Evolutionary conservation across 495 filamentous ascomycete species (phyloP).

Genomic region (Penicillium verhagenii): DNA sequence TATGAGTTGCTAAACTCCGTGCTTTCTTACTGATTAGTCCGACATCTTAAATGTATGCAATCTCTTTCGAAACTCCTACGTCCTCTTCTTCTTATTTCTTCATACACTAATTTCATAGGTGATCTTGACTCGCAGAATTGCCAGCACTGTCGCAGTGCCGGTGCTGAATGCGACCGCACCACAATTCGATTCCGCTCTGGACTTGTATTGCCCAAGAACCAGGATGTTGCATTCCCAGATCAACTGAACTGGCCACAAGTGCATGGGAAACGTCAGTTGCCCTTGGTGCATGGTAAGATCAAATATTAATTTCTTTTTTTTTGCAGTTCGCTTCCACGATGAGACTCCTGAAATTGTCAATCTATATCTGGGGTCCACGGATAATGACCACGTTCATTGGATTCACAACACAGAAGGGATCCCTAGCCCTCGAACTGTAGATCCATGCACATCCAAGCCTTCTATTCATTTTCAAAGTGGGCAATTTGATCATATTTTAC

Average conservation of each 20-base stretch:
- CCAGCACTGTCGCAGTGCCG: conserved; percentile 19
- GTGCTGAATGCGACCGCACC: conserved; percentile 21
- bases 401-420: background rate
- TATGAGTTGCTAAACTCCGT: background rate
- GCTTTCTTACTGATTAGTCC: conserved; percentile 5
- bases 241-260: conserved; percentile 17
- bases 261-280: conserved; percentile 15
- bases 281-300: too few species aligned
- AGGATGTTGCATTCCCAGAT: conserved; percentile 17
- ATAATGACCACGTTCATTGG: background rate
- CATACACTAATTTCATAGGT: conserved; percentile 17
- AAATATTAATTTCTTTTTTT: background rate
- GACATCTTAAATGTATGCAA: conserved; percentile 28
- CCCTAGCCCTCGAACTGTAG: background rate
- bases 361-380: conserved; percentile 5
- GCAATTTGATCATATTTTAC: background rate
- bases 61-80: too few species aligned
- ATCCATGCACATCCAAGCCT: background rate
- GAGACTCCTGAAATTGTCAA: conserved; percentile 21
- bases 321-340: conserved; percentile 25
- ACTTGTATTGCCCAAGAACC: conserved; percentile 10
- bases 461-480: background rate
- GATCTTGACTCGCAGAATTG: conserved; percentile 18
- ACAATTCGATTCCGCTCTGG: conserved; percentile 26
- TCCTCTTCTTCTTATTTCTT: background rate